A percentile compares a stretch with the other conserved stretches of the same genome.
Evolutionary conservation across 768 basidiomycete species (phyloP).

Genomic region (Termitomyces eurrhizus): DNA sequence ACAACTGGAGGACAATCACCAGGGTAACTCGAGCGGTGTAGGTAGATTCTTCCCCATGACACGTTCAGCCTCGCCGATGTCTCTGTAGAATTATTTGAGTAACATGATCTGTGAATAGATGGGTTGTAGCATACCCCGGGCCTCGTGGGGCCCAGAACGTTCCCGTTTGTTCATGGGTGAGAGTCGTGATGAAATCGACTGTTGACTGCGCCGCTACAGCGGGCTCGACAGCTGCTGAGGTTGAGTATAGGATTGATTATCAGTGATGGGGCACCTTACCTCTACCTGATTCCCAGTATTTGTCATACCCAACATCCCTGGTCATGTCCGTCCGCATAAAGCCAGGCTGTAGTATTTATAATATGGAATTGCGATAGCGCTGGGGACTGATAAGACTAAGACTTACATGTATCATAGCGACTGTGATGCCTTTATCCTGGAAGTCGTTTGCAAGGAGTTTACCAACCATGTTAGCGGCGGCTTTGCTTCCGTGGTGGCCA

Average conservation of each 20-base stretch:
- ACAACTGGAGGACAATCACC: slow-evolving; percentile 20
- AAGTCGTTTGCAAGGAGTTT: slow-evolving; percentile 37
- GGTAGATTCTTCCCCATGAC: slow-evolving; percentile 36
- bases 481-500: slow-evolving; percentile 47
- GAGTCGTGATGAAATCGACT: slow-evolving; percentile 30
- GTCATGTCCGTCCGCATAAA: slow-evolving; percentile 48
- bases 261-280: slow-evolving; percentile 21
- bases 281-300: slow-evolving; percentile 40
- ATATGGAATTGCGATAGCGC: background rate
- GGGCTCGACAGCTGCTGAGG: slow-evolving; percentile 36
- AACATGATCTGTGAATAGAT: too few relatives aligned
- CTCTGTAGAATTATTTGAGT: slow-evolving; percentile 22
- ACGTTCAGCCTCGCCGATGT: slow-evolving; percentile 40
- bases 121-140: slow-evolving; percentile 22
- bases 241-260: too few relatives aligned
- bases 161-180: slow-evolving; percentile 32
- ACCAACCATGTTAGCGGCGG: slow-evolving; percentile 46
- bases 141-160: slow-evolving; percentile 46
- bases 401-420: slow-evolving; percentile 42
- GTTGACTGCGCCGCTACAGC: slow-evolving; percentile 35
- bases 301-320: slow-evolving; percentile 38
- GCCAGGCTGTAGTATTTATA: slow-evolving; percentile 30
- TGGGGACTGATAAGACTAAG: background rate
- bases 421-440: slow-evolving; percentile 31
- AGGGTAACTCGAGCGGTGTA: slow-evolving; percentile 36